Percentiles rank a stretch among this genome's conserved stretches.
Conservation (phyloP, 140 eudicot genomes). For the Erigeron philadelphicus region DNA sequence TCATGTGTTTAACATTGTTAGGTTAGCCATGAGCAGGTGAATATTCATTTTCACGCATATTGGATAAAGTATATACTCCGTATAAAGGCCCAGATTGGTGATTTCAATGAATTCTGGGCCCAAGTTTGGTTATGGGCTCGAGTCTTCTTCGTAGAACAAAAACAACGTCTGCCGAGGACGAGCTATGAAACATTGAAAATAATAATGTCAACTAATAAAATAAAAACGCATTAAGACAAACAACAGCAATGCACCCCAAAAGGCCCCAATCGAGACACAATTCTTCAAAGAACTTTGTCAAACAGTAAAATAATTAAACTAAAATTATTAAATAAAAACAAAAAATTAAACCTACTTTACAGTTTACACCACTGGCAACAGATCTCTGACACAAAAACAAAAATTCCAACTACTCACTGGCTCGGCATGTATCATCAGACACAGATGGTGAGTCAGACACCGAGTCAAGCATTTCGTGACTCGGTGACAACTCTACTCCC, state of each 20-base stretch:
- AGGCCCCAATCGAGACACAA: background rate
- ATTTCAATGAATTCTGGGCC: too few species aligned
- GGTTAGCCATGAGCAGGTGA: too few species aligned
- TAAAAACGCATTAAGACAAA: conserved; percentile 11
- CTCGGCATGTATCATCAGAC: conserved; percentile 57
- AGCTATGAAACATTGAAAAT: too few species aligned
- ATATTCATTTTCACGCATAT: too few species aligned
- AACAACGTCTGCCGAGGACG: too few species aligned
- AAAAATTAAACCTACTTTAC: conserved; percentile 27
- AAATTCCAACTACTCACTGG: conserved; percentile 42
- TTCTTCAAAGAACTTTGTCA: conserved; percentile 15
- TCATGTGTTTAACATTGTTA: too few species aligned
- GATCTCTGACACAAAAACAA: conserved; percentile 10
- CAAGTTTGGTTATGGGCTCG: too few species aligned
- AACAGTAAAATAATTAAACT: conserved; percentile 18
- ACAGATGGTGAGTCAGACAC: conserved; percentile 73
- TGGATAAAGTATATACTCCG: too few species aligned
- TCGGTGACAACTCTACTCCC: conserved; percentile 70
- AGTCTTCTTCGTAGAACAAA: too few species aligned
- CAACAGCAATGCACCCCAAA: background rate
- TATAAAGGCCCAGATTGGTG: too few species aligned
- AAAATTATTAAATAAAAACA: conserved; percentile 7
- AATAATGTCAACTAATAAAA: conserved; percentile 17
- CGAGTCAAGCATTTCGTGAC: conserved; percentile 49
- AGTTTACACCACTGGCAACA: conserved; percentile 23